Evolutionary conservation across 176 grass and related monocot genomes (phyloP).

Genomic region (Oryza brachyantha): DNA sequence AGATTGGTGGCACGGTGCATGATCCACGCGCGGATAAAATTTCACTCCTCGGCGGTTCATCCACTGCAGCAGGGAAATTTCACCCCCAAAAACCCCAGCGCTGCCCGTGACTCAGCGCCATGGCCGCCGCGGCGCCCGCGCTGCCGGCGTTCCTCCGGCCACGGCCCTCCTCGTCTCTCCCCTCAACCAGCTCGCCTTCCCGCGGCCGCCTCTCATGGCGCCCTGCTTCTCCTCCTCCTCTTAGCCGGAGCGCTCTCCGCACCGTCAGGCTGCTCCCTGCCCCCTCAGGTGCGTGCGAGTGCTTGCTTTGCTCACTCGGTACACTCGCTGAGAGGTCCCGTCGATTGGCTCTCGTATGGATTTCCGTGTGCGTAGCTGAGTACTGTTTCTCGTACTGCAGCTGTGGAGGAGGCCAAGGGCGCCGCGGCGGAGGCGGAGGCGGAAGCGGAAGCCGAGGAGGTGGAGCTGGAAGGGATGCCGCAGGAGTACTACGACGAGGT

Average conservation of each 20-base stretch:
- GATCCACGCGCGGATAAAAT: too few relatives aligned
- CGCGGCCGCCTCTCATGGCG: neutral
- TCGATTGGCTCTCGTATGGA: neutral
- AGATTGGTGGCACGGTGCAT: neutral
- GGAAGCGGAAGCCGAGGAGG: constrained; percentile 21
- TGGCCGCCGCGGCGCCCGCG: constrained; percentile 15
- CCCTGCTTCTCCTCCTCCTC: neutral
- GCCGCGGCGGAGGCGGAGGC: constrained; percentile 4
- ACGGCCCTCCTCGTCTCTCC: neutral
- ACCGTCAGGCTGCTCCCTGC: constrained; percentile 4
- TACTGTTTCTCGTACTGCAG: constrained; percentile 3
- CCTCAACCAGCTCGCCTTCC: neutral
- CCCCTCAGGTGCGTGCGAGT: constrained; percentile 46
- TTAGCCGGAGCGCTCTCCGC: neutral
- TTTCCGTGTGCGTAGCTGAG: neutral
- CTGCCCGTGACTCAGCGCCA: neutral
- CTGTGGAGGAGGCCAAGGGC: constrained; percentile 33
- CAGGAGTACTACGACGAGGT: constrained; percentile 76
- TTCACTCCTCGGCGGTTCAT: too few relatives aligned
- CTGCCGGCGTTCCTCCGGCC: neutral
- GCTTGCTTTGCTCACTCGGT: neutral
- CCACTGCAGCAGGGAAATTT: neutral
- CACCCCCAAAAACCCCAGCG: constrained; percentile 3
- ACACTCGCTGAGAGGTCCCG: neutral
- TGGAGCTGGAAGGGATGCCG: constrained; percentile 40